Evolutionary conservation across 208 protist species (phyloP).

Genomic region (Trypanosoma theileri): DNA sequence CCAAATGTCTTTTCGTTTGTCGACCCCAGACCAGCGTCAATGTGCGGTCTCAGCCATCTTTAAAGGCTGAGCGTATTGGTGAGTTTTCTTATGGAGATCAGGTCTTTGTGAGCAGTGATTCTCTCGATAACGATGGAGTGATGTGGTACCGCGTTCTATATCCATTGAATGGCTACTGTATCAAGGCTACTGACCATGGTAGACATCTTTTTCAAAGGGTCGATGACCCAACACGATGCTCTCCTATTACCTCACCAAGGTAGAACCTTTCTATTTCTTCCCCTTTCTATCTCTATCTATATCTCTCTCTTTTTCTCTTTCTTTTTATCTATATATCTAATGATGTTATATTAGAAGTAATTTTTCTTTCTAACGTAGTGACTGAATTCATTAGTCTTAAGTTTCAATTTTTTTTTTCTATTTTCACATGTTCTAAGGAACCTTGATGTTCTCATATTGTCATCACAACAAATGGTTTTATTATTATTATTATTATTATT

Average conservation of each 20-base stretch:
- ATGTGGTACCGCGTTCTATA: conserved; percentile 45
- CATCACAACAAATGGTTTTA: background rate
- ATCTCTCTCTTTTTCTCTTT: conserved; percentile 11
- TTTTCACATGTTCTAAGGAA: too few species aligned
- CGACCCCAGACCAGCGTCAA: conserved; percentile 21
- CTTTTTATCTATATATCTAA: background rate
- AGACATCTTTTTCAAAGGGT: conserved; percentile 39
- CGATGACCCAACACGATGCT: conserved; percentile 31
- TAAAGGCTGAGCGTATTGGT: conserved; percentile 21
- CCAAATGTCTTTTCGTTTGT: conserved; percentile 45
- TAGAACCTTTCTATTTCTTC: conserved; percentile 25
- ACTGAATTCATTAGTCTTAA: background rate
- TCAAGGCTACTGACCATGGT: conserved; percentile 12
- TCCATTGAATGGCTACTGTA: conserved; percentile 47
- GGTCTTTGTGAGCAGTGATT: conserved; percentile 25
- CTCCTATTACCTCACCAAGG: conserved; percentile 17
- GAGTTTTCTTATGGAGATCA: conserved; percentile 32
- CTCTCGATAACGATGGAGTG: conserved; percentile 11
- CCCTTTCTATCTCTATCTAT: conserved; percentile 10
- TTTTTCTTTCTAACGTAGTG: conserved; percentile 18
- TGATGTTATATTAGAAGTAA: background rate
- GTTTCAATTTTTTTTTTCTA: too few species aligned
- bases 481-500: too few species aligned
- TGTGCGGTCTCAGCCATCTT: conserved; percentile 32
- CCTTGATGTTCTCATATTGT: background rate